Evolutionary conservation across 2,329 filamentous ascomycete genomes (phyloP), one percentile per base, ranked within the genome.

Genomic region (Fusarium buxicola): DNA sequence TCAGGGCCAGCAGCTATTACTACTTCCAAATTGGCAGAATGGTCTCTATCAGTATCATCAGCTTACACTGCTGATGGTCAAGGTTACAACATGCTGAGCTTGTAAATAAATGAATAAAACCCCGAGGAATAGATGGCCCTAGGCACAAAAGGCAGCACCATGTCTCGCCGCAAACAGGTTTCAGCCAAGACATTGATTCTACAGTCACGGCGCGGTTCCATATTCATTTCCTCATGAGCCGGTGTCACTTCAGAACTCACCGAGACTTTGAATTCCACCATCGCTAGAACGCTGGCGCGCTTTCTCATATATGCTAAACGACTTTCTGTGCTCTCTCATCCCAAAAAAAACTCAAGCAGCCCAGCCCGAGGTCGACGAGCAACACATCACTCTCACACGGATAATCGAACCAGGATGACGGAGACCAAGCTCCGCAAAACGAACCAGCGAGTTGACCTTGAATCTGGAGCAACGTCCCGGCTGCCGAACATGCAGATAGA

Each of bases 141-240:
- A 11, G 18, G 39, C 28, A 15, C 44, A 36, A 12, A 25, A 21
- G 30, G 27, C 36, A 40, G 27, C 9, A 34, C 24, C 47, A n/a
- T 55, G 12, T 51, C 27, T 50, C 31, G n/a, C 54, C 41, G 51
- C 41, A 38, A 13, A 30, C 52, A 58, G 40, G 50, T 36, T 35
- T 56, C 53, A 46, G 46, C 32, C 50, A 9, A 43, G 50, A 64
- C 56, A 55, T 40, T 36, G 45, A 55, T 54, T 47, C 51, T 50
- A 18, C 48, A 35, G 28, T 28, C 10, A 45, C 30, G 30, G 38
- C 24, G 11, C 30, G n/a, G 41, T 41, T 36, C 18, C 32, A 53
- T 27, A 35, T 52, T 57, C 34, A 47, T 49, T 48, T 54, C 50
- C 15, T 36, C 38, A 21, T 21, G 21, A 21, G 21, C 21, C 21